Conservation (phyloP, 306 rosid genomes). For the Abrus precatorius region DNA sequence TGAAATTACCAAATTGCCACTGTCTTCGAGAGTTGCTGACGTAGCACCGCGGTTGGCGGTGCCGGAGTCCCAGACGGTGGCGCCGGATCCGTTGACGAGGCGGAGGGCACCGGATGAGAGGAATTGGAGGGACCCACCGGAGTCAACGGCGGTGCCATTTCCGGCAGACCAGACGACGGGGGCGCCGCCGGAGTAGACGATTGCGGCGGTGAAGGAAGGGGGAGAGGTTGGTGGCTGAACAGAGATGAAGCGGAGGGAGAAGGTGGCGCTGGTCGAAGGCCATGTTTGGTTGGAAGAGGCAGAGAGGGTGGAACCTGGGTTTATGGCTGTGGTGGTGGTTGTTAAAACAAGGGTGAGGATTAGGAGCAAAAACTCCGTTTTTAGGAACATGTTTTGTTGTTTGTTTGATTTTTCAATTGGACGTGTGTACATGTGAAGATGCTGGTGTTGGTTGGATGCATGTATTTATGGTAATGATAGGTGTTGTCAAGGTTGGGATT, state of each 20-base stretch:
- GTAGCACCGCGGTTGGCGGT: constrained; percentile 66
- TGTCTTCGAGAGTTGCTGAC: constrained; percentile 56
- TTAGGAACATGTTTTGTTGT: constrained; percentile 34
- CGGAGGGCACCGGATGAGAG: constrained; percentile 63
- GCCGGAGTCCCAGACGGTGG: constrained; percentile 64
- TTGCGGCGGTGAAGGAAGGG: constrained; percentile 64
- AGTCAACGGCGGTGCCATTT: constrained; percentile 56
- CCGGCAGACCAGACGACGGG: constrained; percentile 79
- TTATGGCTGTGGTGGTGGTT: constrained; percentile 29
- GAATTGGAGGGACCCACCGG: constrained; percentile 62
- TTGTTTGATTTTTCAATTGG: background rate
- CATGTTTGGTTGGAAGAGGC: constrained; percentile 63
- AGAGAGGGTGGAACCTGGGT: constrained; percentile 61
- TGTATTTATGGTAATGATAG: background rate
- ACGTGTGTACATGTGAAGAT: background rate
- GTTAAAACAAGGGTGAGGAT: constrained; percentile 38
- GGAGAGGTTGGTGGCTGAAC: constrained; percentile 59
- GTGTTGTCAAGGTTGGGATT: background rate
- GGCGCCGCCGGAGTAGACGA: constrained; percentile 58
- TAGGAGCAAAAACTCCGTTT: background rate
- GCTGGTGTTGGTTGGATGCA: background rate
- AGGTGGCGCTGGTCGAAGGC: constrained; percentile 54
- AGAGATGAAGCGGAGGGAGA: constrained; percentile 63
- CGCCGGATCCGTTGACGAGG: constrained; percentile 69
- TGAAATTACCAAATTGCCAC: constrained; percentile 62